Percentiles rank a stretch among this genome's conserved stretches.
Evolutionary conservation across 352 stramenopile species (phyloP).

Genomic region (Phytophthora podocarpi): DNA sequence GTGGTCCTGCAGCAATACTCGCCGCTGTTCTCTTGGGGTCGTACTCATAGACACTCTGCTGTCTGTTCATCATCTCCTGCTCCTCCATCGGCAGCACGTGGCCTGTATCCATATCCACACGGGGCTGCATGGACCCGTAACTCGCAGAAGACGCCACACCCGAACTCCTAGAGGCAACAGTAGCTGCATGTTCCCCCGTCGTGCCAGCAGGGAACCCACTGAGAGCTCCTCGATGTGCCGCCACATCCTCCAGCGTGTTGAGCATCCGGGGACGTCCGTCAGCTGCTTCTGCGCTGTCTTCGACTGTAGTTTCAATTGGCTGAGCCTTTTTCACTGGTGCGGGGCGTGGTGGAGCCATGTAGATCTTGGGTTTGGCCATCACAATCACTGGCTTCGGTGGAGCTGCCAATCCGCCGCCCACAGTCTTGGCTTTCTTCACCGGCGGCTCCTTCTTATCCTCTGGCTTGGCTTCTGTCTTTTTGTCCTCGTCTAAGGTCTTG

Average conservation of each 20-base stretch:
- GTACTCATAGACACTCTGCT: conserved; percentile 89
- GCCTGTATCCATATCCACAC: conserved; percentile 76
- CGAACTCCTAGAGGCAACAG: not conserved
- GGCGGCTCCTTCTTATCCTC: conserved; percentile 29
- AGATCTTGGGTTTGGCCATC: conserved; percentile 57
- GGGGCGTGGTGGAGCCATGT: conserved; percentile 72
- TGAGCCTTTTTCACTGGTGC: conserved; percentile 43
- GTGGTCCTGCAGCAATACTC: conserved; percentile 23
- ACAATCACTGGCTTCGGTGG: conserved; percentile 34
- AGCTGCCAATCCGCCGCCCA: not conserved
- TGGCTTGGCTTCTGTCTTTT: conserved; percentile 2
- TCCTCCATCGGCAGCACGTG: conserved; percentile 67
- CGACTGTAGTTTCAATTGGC: not conserved
- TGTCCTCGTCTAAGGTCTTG: not conserved
- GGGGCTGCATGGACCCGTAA: conserved; percentile 38
- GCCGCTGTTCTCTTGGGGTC: conserved; percentile 55
- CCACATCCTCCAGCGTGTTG: conserved; percentile 56
- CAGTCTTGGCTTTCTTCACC: conserved; percentile 38
- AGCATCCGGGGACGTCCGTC: conserved; percentile 33
- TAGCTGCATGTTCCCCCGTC: conserved; percentile 50
- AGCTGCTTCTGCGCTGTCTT: not conserved
- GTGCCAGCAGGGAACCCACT: conserved; percentile 70
- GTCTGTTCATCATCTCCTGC: conserved; percentile 80
- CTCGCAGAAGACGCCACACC: not conserved
- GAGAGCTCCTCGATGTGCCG: conserved; percentile 60